Percentiles rank a stretch among this genome's conserved stretches.
phyloP scores from a whole-genome alignment of 176 grass and related monocot genomes.

The Carex parvula region DNA sequence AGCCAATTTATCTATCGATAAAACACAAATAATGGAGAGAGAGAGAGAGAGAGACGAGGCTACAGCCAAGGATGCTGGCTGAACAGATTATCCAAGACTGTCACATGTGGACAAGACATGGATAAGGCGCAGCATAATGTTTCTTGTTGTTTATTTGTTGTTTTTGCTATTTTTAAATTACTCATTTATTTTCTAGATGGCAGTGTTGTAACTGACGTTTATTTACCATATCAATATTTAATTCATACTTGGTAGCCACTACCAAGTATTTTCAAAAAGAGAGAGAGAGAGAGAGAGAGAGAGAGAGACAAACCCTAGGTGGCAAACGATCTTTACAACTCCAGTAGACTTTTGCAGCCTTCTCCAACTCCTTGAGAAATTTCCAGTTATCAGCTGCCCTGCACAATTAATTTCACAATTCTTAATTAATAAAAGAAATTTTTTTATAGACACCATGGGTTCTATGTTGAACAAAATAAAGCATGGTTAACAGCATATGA shows the following conservation, averaged over 20 bases:
- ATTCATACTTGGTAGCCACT: no score
- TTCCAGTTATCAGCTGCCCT: constrained; percentile 84
- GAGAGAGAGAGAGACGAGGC: not conserved
- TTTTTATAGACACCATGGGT: not conserved
- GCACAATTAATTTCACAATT: constrained; percentile 17
- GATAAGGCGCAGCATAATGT: no score
- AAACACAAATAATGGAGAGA: constrained; percentile 11
- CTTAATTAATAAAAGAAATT: not conserved
- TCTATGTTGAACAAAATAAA: not conserved
- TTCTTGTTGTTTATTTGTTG: no score
- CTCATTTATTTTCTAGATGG: no score
- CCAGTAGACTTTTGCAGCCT: constrained; percentile 90
- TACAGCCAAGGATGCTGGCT: no score
- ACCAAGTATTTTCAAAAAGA: not conserved
- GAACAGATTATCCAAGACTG: no score
- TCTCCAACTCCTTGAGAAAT: constrained; percentile 84
- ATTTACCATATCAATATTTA: no score
- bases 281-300: constrained; percentile 5
- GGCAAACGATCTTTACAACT: constrained; percentile 71
- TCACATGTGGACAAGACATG: no score
- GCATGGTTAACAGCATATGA: not conserved
- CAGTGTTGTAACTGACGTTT: no score
- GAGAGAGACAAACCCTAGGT: constrained; percentile 64
- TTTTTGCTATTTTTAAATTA: no score
- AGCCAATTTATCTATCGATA: not conserved